Evolutionary conservation across 2,329 filamentous ascomycete species (phyloP), one percentile per base, ranked within the genome.

Genomic region (Magnaporthiopsis incrustans): DNA sequence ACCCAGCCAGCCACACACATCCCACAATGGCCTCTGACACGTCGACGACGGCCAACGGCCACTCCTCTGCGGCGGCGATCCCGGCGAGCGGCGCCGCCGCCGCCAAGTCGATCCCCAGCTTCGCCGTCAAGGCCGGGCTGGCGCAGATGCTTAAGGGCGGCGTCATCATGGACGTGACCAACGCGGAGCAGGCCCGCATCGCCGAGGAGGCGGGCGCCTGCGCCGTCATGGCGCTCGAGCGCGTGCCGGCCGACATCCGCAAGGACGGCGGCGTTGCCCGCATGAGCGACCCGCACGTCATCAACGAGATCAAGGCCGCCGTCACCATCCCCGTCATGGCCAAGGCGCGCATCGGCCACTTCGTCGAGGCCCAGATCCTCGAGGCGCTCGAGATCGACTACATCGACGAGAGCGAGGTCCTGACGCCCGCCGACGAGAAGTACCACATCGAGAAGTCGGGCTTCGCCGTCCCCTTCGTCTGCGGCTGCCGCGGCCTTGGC

Each of bases 311-410:
- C 76, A 96, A 97, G 87, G 86, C 84, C 3, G 88, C 92, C 57
- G 95, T 98, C 60, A 98, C 94, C 63, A 97, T 98, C 72, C 95
- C 95, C 71, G 95, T 99, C 77, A 98, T 99, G 95, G 95, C 95
- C 68, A 99, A 99, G 81, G 94, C 94, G 30, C 87, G 95, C 74
- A 99, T 98, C 75, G 95, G 95, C 53, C 95, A 99, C 80, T 93
- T 97, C 70, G 94, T 97, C 72, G 95, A 99, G 82, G 97, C 93
- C 81, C 94, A 94, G 88, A 96, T 99, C 79, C 90, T 99, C 73
- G 91, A 98, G 83, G 87, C 91, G 65, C 88, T 98, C 64, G 93
- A 91, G 67, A 90, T 98, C 71, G 95, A 99, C 82, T 99, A 97
- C 82, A 95, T 99, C 71, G 93, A 99, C 78, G 95, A 99, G 81